Evolutionary conservation across 257 asterid genomes (phyloP), one percentile per base, ranked within the genome.

Genomic region (Scutellaria barbata): DNA sequence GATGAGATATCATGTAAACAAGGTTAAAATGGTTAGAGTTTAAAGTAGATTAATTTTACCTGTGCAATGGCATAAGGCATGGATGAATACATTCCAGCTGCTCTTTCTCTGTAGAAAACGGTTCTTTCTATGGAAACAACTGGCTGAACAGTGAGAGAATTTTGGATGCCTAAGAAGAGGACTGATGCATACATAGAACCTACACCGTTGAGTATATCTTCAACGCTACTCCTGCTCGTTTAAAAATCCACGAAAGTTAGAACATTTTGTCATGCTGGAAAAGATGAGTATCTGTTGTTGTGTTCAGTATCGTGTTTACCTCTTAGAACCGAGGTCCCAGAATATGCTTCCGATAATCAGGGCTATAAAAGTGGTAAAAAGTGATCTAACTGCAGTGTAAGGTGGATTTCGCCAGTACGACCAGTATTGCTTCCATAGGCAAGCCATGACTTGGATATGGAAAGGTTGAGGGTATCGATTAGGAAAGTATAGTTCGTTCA

Each of bases 31-130:
- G 18, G 30, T 6, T 10, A 42, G 43, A 37, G n/a, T n/a, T 4
- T 9, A 22, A 22, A n/a, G n/a, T n/a, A n/a, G 16, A 52, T 51
- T 10, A 20, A 43, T 35, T 12, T 50, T 9, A 82, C 90, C 81
- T 85, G 88, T 61, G 83, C 81, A 52, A 83, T 63, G 54, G 90
- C 88, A 66, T 85, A 85, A 5, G 90, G 85, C 78, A 85, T 58
- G 58, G 86, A 82, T 53, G 90, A 85, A 74, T 85, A 83, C 90
- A 85, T 85, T 30, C 90, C 90, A 0, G 90, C 88, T 8, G 90
- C 88, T 73, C 83, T 70, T 68, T 85, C 90, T 73, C 90, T 81
- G 55, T 85, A 83, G 65, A 81, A 85, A 10, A 81, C 86, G 1
- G 83, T 78, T 74, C 90, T 73, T 64, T 85, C 90, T 16, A 81